Conservation (phyloP, 305 asterid species). For the Fraxinus xanthoxyloides region DNA sequence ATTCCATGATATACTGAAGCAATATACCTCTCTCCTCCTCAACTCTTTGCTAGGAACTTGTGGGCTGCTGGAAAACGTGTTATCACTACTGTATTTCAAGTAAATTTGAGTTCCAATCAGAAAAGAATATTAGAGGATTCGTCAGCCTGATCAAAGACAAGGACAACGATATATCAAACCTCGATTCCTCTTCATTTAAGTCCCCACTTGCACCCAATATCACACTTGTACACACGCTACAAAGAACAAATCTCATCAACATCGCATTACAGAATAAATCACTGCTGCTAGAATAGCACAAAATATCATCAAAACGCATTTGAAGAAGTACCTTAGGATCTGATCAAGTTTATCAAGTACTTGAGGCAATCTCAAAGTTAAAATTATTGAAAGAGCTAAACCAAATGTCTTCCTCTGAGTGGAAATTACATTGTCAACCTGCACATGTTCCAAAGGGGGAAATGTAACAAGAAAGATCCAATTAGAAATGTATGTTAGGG, state of each 20-base stretch:
- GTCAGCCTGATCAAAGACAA: background rate
- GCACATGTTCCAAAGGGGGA: constrained; percentile 8
- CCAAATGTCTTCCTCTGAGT: constrained; percentile 71
- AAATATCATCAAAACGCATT: constrained; percentile 12
- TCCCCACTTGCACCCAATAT: constrained; percentile 81
- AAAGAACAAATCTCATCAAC: constrained; percentile 25
- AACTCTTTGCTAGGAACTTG: constrained; percentile 82
- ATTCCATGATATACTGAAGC: constrained; percentile 23
- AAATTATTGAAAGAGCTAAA: constrained; percentile 75
- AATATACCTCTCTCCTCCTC: constrained; percentile 86
- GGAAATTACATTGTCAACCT: constrained; percentile 76
- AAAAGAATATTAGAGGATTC: constrained; percentile 2
- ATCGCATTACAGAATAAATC: constrained; percentile 10
- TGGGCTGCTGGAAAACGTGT: constrained; percentile 58
- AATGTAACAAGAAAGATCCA: background rate
- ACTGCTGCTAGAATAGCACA: constrained; percentile 9
- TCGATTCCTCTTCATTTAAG: constrained; percentile 83
- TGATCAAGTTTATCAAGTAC: constrained; percentile 91
- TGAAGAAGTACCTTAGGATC: constrained; percentile 68
- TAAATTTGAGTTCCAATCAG: constrained; percentile 21
- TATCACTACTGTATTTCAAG: constrained; percentile 53
- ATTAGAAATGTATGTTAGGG: background rate
- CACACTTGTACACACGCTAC: constrained; percentile 79
- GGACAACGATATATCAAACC: constrained; percentile 42
- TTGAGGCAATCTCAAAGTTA: constrained; percentile 84